Base-by-base conservation (phyloP, 2,329 filamentous ascomycete genomes). In the Colletotrichum tropicicola region DNA sequence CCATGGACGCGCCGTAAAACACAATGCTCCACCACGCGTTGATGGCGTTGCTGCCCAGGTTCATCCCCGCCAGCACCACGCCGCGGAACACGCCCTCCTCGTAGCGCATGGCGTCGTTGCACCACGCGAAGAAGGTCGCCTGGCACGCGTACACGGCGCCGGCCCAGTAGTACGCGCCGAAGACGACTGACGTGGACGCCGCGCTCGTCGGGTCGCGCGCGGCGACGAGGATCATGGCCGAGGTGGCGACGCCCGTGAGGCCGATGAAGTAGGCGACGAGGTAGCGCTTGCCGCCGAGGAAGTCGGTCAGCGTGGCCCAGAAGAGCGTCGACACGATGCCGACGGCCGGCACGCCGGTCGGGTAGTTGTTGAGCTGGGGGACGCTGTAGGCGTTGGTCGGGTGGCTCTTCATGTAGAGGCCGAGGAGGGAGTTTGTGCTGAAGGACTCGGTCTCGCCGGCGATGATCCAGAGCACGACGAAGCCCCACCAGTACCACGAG, bases 61-160 rank as follows among this genome's bases (percentile, higher is more conserved):
- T 92, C 91, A 93, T 93, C 12, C 87, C 87, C 0, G 90, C 90
- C 35, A 93, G 84, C 0, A 92, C 90, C 2, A 92, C 83, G 3
- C 85, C 87, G 4, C 91, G 81, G 68, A 89, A 85, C 47, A 88
- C 83, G 19, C 85, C 84, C 64, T 91, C 86, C 69, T 91, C 86
- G 59, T 85, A 84, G 7, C 88, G 82, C 78, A 91, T 85, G 2
- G 88, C 87, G 70, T 92, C 90, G 69, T 93, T 92, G 21, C 89
- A 90, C 90, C 90, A 92, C 0, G 91, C 90, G 69, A 93, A 92
- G 69, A 92, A 92, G 0, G 88, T 91, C 1, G 91, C 89, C 74
- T 93, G 90, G 70, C 90, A 91, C 0, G 90, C 90, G 69, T 92
- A 92, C 0, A 92, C 88, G 4, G 85, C 80, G 1, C 91, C 91